Evolutionary conservation across 345 rosid species (phyloP).

Genomic region (Conringia planisiliqua): DNA sequence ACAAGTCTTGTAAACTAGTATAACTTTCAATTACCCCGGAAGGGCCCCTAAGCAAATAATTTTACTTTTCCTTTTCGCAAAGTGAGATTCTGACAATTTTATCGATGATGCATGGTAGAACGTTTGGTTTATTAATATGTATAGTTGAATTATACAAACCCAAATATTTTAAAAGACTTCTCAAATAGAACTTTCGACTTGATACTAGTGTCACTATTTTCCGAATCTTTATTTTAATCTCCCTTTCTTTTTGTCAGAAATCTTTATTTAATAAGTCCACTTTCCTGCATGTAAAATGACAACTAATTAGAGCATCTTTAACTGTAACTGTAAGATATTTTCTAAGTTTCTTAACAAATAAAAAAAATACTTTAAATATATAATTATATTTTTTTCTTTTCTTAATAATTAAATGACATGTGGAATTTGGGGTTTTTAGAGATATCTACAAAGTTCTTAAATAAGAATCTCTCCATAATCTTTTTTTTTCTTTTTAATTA

Average conservation of each 20-base stretch:
- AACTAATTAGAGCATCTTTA: background rate
- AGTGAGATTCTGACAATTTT: slow-evolving; percentile 2
- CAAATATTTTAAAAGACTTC: background rate
- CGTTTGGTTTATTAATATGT: background rate
- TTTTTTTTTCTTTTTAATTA: too few species aligned
- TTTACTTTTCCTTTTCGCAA: background rate
- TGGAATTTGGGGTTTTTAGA: too few species aligned
- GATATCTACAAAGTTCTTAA: too few species aligned
- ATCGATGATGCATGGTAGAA: background rate
- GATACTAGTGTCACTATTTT: background rate
- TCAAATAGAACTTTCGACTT: background rate
- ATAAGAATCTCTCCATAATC: too few species aligned
- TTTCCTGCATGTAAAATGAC: background rate
- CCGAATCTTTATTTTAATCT: background rate
- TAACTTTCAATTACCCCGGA: background rate
- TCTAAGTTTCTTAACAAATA: too few species aligned
- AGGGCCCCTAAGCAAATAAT: background rate
- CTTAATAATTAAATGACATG: too few species aligned
- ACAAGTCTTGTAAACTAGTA: background rate
- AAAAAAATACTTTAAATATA: too few species aligned
- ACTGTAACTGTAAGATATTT: too few species aligned
- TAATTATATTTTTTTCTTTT: too few species aligned
- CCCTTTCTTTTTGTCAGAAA: background rate
- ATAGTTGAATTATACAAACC: background rate
- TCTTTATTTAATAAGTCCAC: background rate